A percentile compares a stretch with the other conserved stretches of the same genome.
Evolutionary conservation across 148 eudicot species (phyloP).

Genomic region (Heliamphora exappendiculata): DNA sequence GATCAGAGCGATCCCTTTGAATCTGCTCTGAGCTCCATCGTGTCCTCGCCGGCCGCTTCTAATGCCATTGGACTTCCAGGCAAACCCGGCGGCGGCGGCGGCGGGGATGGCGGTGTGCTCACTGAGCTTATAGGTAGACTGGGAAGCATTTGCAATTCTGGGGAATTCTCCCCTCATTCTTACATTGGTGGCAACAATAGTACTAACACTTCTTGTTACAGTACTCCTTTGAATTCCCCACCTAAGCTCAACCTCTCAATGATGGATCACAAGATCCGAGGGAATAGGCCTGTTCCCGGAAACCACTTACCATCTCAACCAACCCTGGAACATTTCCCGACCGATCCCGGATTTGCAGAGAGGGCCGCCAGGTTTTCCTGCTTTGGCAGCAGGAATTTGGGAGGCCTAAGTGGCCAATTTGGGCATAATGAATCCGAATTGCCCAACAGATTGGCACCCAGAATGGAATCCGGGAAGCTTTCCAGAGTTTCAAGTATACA

Average conservation of each 20-base stretch:
- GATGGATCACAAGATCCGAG: slow-evolving; percentile 24
- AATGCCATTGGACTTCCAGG: slow-evolving; percentile 14
- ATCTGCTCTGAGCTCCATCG: slow-evolving; percentile 57
- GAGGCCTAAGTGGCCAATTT: slow-evolving; percentile 11
- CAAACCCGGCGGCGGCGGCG: slow-evolving; percentile 18
- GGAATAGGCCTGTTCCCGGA: slow-evolving; percentile 22
- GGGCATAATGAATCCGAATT: slow-evolving; percentile 18
- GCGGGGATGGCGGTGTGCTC: slow-evolving; percentile 46
- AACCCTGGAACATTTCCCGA: slow-evolving; percentile 17
- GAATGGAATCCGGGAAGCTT: slow-evolving; percentile 23
- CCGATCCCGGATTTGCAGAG: slow-evolving; percentile 63
- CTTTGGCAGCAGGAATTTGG: slow-evolving; percentile 23
- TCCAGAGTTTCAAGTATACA: slow-evolving; percentile 21
- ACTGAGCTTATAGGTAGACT: slow-evolving; percentile 72
- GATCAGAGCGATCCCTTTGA: slow-evolving; percentile 75
- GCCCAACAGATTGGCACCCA: slow-evolving; percentile 10
- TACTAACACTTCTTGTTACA: slow-evolving; percentile 56
- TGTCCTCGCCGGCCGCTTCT: slow-evolving; percentile 58
- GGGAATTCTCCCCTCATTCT: slow-evolving; percentile 27
- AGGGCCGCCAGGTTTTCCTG: slow-evolving; percentile 62
- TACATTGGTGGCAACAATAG: slow-evolving; percentile 26
- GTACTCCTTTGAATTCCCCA: slow-evolving; percentile 75
- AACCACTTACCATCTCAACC: slow-evolving; percentile 9
- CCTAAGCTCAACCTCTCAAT: slow-evolving; percentile 44
- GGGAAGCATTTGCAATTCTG: slow-evolving; percentile 66